phyloP scores from a whole-genome alignment of 2,329 filamentous ascomycete species.

The Elsinoe fawcettii region DNA sequence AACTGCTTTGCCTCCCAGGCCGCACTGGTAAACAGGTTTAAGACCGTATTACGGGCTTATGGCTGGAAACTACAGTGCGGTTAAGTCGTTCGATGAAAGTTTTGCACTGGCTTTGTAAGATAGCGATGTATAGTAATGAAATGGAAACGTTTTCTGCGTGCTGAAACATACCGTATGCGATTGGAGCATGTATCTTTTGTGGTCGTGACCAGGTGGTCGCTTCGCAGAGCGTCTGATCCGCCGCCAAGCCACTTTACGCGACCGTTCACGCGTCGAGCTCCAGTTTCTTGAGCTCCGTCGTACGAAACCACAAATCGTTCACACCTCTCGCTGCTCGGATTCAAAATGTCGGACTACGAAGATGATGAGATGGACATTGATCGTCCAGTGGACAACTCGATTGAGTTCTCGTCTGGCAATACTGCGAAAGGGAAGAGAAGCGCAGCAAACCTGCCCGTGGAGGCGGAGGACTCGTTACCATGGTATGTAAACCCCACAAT shows the following conservation, averaged over 20 bases:
- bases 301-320: not conserved
- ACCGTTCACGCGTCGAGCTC: conserved; percentile 6
- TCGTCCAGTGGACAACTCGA: conserved; percentile 42
- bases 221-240: no score
- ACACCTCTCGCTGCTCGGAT: no score
- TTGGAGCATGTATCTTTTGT: no score
- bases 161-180: no score
- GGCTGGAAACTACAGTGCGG: not conserved
- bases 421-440: conserved; percentile 79
- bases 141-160: no score
- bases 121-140: no score
- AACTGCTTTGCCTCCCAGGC: no score
- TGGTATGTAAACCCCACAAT: conserved; percentile 51
- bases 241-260: conserved; percentile 14
- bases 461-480: conserved; percentile 86
- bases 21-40: not conserved
- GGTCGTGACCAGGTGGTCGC: no score
- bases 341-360: conserved; percentile 50
- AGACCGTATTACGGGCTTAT: not conserved
- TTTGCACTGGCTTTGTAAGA: no score
- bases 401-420: conserved; percentile 65
- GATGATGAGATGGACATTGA: conserved; percentile 61
- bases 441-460: conserved; percentile 84
- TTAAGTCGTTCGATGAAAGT: not conserved
- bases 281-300: not conserved